Evolutionary conservation across 129 eudicot species (phyloP), one percentile per base, ranked within the genome.

Genomic region (Flaveria linearis): DNA sequence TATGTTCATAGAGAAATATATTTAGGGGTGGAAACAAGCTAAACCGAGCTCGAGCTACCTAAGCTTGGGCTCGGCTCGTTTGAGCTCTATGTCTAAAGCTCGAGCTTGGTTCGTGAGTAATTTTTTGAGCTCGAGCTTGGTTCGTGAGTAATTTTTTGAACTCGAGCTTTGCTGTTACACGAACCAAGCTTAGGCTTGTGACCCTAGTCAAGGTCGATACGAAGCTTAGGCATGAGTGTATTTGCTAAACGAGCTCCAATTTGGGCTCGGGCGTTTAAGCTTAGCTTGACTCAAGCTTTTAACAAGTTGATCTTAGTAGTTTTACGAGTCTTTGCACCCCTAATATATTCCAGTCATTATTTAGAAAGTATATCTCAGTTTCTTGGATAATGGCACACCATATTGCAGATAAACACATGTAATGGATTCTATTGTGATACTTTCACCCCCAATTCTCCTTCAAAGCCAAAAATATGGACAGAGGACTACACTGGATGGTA

Each of bases 401-500:
- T 64, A 75, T 30, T 87, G 86, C 72, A 90, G 93, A 91, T 91
- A 84, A 88, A 91, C 79, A 91, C 97, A 60, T 91, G 97, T 81
- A 91, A 91, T 47, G 97, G 97, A 52, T 86, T 85, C 74, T 91
- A 91, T 42, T 91, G 97, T 76, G 97, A 91, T 77, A 76, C 18
- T 2, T 91, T 91, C 73, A 28, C 82, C 51, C 93, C 97, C 60
- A 91, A 91, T 81, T 86, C 93, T 56, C 86, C 84, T 51, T 80
- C 79, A 73, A 91, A 91, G 86, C 97, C 94, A 53, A 81, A 83
- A 76, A 88, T 91, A 79, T 91, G 97, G 97, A 91, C 97, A 1
- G 97, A 91, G 80, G 88, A 91, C 82, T 91, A 88, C 71, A 81
- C 83, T 76, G 97, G 97, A 85, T 91, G 97, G 97, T 91, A 85